A percentile compares a stretch with the other conserved stretches of the same genome.
Evolutionary conservation across 208 protist genomes (phyloP).

Genomic region (Leishmania gerbilli): DNA sequence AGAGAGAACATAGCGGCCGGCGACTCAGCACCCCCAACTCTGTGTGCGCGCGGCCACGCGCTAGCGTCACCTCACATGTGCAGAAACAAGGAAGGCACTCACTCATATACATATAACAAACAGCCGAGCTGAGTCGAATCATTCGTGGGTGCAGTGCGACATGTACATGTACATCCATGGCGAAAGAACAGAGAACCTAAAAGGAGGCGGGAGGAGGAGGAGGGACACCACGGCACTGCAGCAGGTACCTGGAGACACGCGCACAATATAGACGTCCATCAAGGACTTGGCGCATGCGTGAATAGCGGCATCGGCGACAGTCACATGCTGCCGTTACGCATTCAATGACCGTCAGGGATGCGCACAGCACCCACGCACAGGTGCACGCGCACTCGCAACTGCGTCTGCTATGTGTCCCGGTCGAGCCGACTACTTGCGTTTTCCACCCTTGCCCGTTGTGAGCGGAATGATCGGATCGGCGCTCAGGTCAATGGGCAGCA

Average conservation of each 20-base stretch:
- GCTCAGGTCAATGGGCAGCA: constrained; percentile 60
- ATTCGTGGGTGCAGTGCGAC: background rate
- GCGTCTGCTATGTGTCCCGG: background rate
- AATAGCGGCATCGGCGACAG: background rate
- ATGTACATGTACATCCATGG: constrained; percentile 1
- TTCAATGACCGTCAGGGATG: background rate
- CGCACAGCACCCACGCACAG: background rate
- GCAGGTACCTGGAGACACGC: background rate
- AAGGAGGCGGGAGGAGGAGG: background rate
- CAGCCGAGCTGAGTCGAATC: background rate
- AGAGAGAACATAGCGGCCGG: background rate
- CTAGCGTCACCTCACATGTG: background rate
- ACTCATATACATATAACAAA: constrained; percentile 1
- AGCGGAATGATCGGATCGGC: constrained; percentile 49
- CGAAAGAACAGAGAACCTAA: background rate
- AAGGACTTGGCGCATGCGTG: background rate
- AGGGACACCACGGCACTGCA: background rate
- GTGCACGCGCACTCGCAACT: background rate
- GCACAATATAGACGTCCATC: background rate
- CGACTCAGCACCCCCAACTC: background rate
- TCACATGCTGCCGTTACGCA: background rate
- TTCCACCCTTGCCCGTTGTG: constrained; percentile 23
- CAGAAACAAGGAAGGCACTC: background rate
- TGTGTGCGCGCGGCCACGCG: background rate
- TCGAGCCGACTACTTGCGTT: constrained; percentile 19